Evolutionary conservation across 352 stramenopile genomes (phyloP).

Genomic region (Pythium chondricola): DNA sequence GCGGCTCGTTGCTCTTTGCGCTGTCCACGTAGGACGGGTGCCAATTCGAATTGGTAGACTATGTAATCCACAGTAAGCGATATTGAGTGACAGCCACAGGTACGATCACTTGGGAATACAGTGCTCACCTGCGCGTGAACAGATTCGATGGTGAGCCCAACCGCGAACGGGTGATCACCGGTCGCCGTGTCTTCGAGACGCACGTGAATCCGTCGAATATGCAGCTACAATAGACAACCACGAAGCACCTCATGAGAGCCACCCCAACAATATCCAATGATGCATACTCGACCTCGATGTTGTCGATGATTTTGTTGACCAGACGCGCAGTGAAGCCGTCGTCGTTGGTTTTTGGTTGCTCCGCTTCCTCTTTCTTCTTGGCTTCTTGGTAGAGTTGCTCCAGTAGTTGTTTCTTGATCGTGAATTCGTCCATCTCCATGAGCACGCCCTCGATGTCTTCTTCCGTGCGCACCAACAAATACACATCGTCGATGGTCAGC

Average conservation of each 20-base stretch:
- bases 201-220: conserved; percentile 82
- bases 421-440: conserved; percentile 69
- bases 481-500: conserved; percentile 83
- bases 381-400: conserved; percentile 72
- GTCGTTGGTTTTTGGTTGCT: conserved; percentile 27
- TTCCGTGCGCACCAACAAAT: conserved; percentile 71
- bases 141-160: conserved; percentile 80
- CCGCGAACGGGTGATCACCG: conserved; percentile 74
- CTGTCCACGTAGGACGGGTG: conserved; percentile 80
- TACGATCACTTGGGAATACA: neutral
- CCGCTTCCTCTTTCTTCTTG: conserved; percentile 49
- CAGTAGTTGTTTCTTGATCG: conserved; percentile 79
- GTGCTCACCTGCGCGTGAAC: conserved; percentile 60
- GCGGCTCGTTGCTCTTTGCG: conserved; percentile 70
- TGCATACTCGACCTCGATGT: conserved; percentile 51
- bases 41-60: conserved; percentile 87
- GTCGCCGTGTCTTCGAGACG: conserved; percentile 70
- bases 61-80: too few relatives aligned
- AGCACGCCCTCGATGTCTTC: conserved; percentile 77
- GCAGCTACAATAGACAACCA: conserved; percentile 33
- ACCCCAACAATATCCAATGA: neutral
- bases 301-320: conserved; percentile 88
- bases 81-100: too few relatives aligned
- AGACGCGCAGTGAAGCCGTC: conserved; percentile 71
- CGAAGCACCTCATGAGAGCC: neutral